These are phyloP conservation scores for Medicago arabica DNA, from an alignment of 306 rosid genomes.

Conservation along the genomic window DNA sequence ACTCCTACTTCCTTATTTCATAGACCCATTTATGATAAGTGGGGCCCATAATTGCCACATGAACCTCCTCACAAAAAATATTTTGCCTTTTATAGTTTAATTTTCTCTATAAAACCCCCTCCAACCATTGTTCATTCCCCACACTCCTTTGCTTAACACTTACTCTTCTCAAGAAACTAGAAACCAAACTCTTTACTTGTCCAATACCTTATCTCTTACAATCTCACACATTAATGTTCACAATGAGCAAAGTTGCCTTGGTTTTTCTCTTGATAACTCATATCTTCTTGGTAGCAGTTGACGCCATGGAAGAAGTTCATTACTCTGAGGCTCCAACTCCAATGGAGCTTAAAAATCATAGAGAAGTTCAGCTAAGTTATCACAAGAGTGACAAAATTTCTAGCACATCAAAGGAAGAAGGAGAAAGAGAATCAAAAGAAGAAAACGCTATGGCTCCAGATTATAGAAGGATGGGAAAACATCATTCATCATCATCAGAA, in stretches of 20 bases:
- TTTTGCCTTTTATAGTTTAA: slow-evolving; percentile 15
- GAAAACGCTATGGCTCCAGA: slow-evolving; percentile 64
- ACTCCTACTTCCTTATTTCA: background rate
- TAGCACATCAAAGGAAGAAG: slow-evolving; percentile 22
- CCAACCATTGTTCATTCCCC: slow-evolving; percentile 4
- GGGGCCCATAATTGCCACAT: slow-evolving; percentile 49
- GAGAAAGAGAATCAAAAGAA: slow-evolving; percentile 36
- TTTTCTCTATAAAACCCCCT: slow-evolving; percentile 3
- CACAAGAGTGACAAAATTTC: slow-evolving; percentile 24
- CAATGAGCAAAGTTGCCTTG: slow-evolving; percentile 57
- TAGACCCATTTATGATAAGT: slow-evolving; percentile 14
- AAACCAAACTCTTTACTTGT: background rate
- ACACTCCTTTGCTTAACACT: background rate
- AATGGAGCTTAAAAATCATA: slow-evolving; percentile 38
- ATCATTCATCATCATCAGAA: slow-evolving; percentile 52
- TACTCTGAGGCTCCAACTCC: slow-evolving; percentile 51
- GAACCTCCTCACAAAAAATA: slow-evolving; percentile 39
- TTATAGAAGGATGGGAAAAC: slow-evolving; percentile 66
- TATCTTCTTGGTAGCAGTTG: slow-evolving; percentile 33
- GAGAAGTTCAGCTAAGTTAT: slow-evolving; percentile 12
- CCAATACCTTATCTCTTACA: background rate
- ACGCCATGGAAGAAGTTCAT: slow-evolving; percentile 36
- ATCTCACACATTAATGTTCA: background rate
- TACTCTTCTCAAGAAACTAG: slow-evolving; percentile 20
- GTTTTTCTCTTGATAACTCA: slow-evolving; percentile 49